These are phyloP conservation scores for Magnaporthiopsis incrustans DNA, from an alignment of 2,329 filamentous ascomycete genomes.

Conservation along the genomic window DNA sequence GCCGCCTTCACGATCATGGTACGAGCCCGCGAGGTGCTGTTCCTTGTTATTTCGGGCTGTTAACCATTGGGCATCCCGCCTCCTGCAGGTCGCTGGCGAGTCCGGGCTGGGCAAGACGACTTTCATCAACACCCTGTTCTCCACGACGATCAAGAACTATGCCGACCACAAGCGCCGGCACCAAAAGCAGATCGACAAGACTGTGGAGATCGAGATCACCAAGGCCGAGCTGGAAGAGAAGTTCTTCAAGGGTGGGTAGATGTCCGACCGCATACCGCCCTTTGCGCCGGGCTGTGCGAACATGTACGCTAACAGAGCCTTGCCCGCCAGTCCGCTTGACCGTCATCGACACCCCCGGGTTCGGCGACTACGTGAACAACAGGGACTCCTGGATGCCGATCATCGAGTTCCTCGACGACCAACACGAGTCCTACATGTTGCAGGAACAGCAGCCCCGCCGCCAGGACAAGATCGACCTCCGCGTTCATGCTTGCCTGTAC, in stretches of 20 bases:
- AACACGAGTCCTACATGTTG: conserved; percentile 99
- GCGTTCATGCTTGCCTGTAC: conserved; percentile 97
- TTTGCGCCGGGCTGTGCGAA: background rate
- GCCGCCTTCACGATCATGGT: conserved; percentile 99
- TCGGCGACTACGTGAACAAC: conserved; percentile 99
- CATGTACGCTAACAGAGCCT: conserved; percentile 7
- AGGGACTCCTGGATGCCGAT: conserved; percentile 99
- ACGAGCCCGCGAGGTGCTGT: conserved; percentile 22
- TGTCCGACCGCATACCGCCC: background rate
- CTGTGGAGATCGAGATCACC: conserved; percentile 99
- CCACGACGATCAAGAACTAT: conserved; percentile 99
- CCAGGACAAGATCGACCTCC: conserved; percentile 97
- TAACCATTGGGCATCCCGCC: conserved; percentile 5
- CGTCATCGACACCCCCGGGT: conserved; percentile 97
- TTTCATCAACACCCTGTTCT: conserved; percentile 99
- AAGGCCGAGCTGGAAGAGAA: conserved; percentile 99
- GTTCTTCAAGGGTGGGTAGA: conserved; percentile 90
- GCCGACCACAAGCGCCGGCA: conserved; percentile 99
- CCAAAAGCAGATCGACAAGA: conserved; percentile 99
- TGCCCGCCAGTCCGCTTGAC: conserved; percentile 73
- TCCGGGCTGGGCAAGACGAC: conserved; percentile 98
- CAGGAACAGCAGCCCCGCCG: conserved; percentile 99
- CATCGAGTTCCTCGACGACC: conserved; percentile 99
- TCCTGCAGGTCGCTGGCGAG: conserved; percentile 81
- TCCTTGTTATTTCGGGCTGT: conserved; percentile 2